Percentiles rank a stretch among this genome's conserved stretches.
Evolutionary conservation across 306 rosid genomes (phyloP).

Genomic region (Castanospermum australe): DNA sequence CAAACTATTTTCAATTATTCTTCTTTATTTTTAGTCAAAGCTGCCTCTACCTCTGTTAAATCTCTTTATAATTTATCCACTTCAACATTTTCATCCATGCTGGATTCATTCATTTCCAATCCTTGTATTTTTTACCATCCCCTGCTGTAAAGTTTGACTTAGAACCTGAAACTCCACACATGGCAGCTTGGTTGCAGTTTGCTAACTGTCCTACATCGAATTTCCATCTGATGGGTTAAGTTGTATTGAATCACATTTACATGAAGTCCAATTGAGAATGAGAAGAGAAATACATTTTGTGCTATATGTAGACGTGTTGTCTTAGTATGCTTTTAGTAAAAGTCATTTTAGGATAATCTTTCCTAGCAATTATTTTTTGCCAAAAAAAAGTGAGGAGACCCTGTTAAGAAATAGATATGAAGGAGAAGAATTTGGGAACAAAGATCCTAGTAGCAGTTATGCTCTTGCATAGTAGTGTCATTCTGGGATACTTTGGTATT

Average conservation of each 20-base stretch:
- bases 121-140: too few species aligned
- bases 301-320: background rate
- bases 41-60: too few species aligned
- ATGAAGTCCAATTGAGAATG: background rate
- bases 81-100: too few species aligned
- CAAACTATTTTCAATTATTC: background rate
- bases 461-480: background rate
- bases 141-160: background rate
- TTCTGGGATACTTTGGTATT: background rate
- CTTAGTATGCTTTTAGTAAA: background rate
- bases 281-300: background rate
- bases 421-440: background rate
- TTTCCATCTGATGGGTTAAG: background rate
- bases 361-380: background rate
- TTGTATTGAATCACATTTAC: conserved; percentile 5
- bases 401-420: background rate
- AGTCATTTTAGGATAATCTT: background rate
- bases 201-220: background rate
- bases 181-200: background rate
- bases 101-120: too few species aligned
- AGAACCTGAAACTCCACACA: background rate
- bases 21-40: background rate
- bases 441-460: background rate
- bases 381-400: background rate
- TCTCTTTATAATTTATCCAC: too few species aligned